Evolutionary conservation across 768 basidiomycete genomes (phyloP).

Genomic region (Suillus occidentalis): DNA sequence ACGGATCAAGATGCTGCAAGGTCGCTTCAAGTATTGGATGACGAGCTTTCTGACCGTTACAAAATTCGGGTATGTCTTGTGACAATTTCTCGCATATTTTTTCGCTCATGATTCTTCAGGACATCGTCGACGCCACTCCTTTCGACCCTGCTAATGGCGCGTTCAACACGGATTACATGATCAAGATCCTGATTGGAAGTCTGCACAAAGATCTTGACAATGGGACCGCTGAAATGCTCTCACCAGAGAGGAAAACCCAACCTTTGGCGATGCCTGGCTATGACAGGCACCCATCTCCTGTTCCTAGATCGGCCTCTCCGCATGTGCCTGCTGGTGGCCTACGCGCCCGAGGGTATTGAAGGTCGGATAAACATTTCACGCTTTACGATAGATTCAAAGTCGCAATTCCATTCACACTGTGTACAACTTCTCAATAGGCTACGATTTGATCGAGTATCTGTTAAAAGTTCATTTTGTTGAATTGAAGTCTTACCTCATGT

Average conservation of each 20-base stretch:
- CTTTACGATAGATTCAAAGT: neutral
- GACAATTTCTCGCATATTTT: neutral
- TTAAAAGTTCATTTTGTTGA: neutral
- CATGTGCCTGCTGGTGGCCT: neutral
- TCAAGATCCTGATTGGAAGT: constrained; percentile 34
- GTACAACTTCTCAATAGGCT: neutral
- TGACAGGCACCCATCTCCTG: constrained; percentile 2
- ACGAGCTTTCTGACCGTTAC: constrained; percentile 34
- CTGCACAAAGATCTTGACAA: constrained; percentile 21
- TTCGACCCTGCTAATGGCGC: constrained; percentile 31
- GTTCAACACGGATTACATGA: constrained; percentile 36
- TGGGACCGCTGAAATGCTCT: constrained; percentile 12
- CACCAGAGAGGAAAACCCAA: constrained; percentile 5
- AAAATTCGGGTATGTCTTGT: constrained; percentile 28
- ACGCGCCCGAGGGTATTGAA: neutral
- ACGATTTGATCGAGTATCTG: neutral
- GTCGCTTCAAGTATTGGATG: constrained; percentile 40
- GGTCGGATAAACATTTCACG: neutral
- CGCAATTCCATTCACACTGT: neutral
- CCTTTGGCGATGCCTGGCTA: neutral
- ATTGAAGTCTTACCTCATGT: neutral
- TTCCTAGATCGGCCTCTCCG: neutral
- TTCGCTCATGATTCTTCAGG: constrained; percentile 24
- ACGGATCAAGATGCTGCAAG: constrained; percentile 37
- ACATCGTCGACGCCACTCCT: constrained; percentile 49